These are phyloP conservation scores for Xylariaceae sp. DNA, from an alignment of 2,329 filamentous ascomycete genomes.

Conservation along the genomic window DNA sequence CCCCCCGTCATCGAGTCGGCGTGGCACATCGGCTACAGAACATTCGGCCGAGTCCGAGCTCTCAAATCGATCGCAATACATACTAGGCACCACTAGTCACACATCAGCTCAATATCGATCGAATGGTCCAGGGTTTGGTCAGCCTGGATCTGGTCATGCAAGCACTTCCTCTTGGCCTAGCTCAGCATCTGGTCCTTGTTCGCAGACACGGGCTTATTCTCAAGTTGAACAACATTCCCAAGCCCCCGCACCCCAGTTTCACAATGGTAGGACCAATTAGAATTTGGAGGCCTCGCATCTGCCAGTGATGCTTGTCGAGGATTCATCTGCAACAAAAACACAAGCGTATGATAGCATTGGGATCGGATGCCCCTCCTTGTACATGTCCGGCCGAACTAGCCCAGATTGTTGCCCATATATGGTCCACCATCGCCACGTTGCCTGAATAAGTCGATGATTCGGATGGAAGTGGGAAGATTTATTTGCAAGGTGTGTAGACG, in stretches of 20 bases:
- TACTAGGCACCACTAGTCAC: conserved; percentile 14
- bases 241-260: neutral
- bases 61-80: conserved; percentile 9
- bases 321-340: conserved; percentile 5
- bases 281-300: conserved; percentile 5
- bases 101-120: conserved; percentile 11
- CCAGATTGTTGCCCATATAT: too few species aligned
- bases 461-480: too few species aligned
- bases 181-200: conserved; percentile 5
- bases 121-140: conserved; percentile 4
- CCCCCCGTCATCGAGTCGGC: conserved; percentile 30
- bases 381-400: too few species aligned
- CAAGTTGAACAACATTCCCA: conserved; percentile 16
- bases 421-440: too few species aligned
- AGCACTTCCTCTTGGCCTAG: conserved; percentile 16
- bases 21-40: conserved; percentile 6
- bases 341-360: neutral
- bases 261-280: neutral
- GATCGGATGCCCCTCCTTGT: too few species aligned
- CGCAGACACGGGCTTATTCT: conserved; percentile 15
- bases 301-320: conserved; percentile 6
- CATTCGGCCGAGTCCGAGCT: conserved; percentile 8
- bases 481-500: too few species aligned
- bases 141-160: conserved; percentile 7
- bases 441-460: too few species aligned